Percentiles rank a stretch among this genome's conserved stretches.
phyloP scores from a whole-genome alignment of 257 asterid genomes.

The Echium plantagineum region DNA sequence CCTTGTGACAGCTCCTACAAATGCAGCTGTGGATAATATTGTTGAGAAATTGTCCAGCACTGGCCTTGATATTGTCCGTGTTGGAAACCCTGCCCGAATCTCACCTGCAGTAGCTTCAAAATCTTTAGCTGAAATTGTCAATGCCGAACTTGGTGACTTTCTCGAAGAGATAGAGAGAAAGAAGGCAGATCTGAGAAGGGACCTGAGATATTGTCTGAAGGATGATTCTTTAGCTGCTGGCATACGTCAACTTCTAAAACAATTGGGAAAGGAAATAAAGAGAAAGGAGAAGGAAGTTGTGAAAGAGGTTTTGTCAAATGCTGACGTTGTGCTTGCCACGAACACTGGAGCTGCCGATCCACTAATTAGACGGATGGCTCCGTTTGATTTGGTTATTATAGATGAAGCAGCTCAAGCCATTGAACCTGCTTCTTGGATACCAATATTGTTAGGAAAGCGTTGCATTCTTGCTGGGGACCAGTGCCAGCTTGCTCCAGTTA shows the following conservation, averaged over 20 bases:
- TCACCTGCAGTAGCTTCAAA: conserved; percentile 75
- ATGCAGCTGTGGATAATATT: conserved; percentile 97
- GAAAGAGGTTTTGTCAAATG: conserved; percentile 57
- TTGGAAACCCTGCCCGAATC: conserved; percentile 90
- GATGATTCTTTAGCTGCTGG: conserved; percentile 98
- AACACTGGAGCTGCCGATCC: conserved; percentile 97
- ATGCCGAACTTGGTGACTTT: conserved; percentile 58
- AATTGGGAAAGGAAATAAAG: conserved; percentile 83
- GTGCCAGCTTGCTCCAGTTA: conserved; percentile 94
- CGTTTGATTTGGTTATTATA: conserved; percentile 79
- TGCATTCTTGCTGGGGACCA: conserved; percentile 91
- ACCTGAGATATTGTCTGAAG: conserved; percentile 67
- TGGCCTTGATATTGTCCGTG: conserved; percentile 64
- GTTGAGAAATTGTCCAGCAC: conserved; percentile 70
- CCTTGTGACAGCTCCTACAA: conserved; percentile 94
- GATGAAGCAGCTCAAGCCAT: conserved; percentile 98
- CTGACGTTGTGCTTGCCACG: conserved; percentile 88
- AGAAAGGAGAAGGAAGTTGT: conserved; percentile 91
- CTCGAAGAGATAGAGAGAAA: conserved; percentile 70
- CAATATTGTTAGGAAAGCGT: conserved; percentile 85
- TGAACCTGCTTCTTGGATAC: conserved; percentile 97
- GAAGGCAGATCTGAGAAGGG: conserved; percentile 80
- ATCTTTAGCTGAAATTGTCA: conserved; percentile 80
- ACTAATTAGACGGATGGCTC: conserved; percentile 53
- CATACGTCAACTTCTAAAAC: conserved; percentile 93